Conservation (phyloP, 306 rosid species). For the Rosa rugosa region DNA sequence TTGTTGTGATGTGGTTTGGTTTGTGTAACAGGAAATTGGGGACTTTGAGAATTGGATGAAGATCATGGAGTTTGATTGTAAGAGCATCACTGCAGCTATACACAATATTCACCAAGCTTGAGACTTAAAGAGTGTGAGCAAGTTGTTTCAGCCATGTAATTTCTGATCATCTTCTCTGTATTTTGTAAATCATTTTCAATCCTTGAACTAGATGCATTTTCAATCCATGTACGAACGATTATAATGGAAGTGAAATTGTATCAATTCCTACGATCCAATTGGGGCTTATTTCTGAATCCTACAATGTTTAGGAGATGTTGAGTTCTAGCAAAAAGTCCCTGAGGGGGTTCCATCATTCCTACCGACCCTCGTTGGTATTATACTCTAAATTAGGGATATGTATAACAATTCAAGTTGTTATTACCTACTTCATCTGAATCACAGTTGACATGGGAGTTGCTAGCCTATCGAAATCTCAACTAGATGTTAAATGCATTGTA, state of each 20-base stretch:
- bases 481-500: neutral
- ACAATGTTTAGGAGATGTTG: neutral
- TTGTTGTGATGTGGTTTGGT: neutral
- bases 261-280: neutral
- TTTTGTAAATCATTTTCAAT: neutral
- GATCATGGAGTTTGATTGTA: conserved; percentile 24
- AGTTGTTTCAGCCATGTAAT: neutral
- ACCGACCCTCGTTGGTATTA: too few relatives aligned
- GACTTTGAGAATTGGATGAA: conserved; percentile 36
- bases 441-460: neutral
- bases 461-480: neutral
- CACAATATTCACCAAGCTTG: conserved; percentile 18
- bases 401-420: neutral
- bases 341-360: too few relatives aligned
- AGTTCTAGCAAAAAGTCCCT: neutral
- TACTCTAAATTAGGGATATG: too few relatives aligned
- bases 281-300: neutral
- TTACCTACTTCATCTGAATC: neutral
- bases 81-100: conserved; percentile 24
- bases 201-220: neutral
- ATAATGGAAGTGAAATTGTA: neutral
- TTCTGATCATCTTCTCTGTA: neutral
- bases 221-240: neutral
- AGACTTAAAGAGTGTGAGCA: neutral
- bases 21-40: conserved; percentile 54